These are phyloP conservation scores for Amaranthus cruentus DNA, from an alignment of 148 eudicot genomes.

Conservation along the genomic window DNA sequence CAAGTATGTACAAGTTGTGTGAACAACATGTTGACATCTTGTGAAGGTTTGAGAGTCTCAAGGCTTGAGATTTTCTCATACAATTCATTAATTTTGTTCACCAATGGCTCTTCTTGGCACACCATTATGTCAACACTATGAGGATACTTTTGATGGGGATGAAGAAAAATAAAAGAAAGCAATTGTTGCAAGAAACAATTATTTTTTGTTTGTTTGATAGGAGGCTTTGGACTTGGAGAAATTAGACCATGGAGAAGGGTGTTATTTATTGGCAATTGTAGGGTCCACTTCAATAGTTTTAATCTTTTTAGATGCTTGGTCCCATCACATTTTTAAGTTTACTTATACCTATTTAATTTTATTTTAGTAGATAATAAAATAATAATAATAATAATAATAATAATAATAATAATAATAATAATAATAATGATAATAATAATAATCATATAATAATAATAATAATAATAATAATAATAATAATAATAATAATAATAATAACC, in stretches of 20 bases:
- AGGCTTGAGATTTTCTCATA: constrained; percentile 36
- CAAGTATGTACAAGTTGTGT: constrained; percentile 61
- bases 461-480: too few relatives aligned
- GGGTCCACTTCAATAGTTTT: constrained; percentile 25
- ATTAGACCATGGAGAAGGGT: constrained; percentile 24
- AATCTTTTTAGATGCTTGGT: constrained; percentile 4
- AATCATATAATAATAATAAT: too few relatives aligned
- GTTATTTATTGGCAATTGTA: constrained; percentile 38
- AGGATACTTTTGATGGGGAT: neutral
- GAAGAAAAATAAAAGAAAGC: neutral
- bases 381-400: too few relatives aligned
- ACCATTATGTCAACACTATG: constrained; percentile 41
- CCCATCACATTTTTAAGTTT: constrained; percentile 14
- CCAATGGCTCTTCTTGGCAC: constrained; percentile 41
- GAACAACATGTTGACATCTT: constrained; percentile 42
- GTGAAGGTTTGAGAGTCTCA: constrained; percentile 34
- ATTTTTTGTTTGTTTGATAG: neutral
- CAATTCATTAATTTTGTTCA: constrained; percentile 28
- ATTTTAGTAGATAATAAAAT: too few relatives aligned
- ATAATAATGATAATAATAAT: too few relatives aligned
- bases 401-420: too few relatives aligned
- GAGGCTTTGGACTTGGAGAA: constrained; percentile 19
- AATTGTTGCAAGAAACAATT: neutral
- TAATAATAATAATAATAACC: too few relatives aligned
- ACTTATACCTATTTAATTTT: neutral